phyloP scores from a whole-genome alignment of 2,329 filamentous ascomycete species.

The Torrubiella hemipterigena region DNA sequence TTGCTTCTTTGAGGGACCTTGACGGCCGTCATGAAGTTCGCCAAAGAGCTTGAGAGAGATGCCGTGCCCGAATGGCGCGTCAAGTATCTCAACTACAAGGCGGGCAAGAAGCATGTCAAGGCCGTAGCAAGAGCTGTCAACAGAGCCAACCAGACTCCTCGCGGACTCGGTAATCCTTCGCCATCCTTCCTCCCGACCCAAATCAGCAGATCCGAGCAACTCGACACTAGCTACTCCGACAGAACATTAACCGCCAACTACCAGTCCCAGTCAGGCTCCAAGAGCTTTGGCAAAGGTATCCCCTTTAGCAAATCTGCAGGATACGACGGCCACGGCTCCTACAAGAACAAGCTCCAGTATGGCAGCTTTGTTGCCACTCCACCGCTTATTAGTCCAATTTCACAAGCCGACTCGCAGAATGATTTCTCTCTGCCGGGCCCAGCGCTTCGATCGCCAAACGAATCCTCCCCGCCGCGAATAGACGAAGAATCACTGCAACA shows the following conservation, averaged over 20 bases:
- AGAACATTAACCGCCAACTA: conserved; percentile 1
- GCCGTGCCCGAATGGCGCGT: conserved; percentile 89
- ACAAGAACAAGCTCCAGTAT: conserved; percentile 31
- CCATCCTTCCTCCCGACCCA: conserved; percentile 17
- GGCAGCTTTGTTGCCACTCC: conserved; percentile 40
- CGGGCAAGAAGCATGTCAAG: conserved; percentile 90
- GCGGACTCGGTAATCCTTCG: conserved; percentile 19
- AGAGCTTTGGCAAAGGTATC: not conserved
- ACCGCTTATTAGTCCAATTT: conserved; percentile 15
- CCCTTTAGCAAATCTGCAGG: conserved; percentile 19
- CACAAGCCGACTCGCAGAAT: conserved; percentile 10
- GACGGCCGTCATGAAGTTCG: conserved; percentile 47
- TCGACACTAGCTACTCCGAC: not conserved
- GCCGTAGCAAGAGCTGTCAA: conserved; percentile 62
- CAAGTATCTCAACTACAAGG: conserved; percentile 94
- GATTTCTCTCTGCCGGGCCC: conserved; percentile 43
- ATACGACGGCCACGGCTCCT: conserved; percentile 25
- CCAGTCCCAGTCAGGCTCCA: conserved; percentile 1
- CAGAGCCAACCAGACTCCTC: conserved; percentile 43
- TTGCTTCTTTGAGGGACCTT: conserved; percentile 4
- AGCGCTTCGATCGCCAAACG: conserved; percentile 32
- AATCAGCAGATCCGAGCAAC: conserved; percentile 9
- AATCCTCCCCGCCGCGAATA: no score
- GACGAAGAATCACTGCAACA: conserved; percentile 2
- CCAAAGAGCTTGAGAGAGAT: conserved; percentile 73